A percentile compares a stretch with the other conserved stretches of the same genome.
phyloP scores from a whole-genome alignment of 495 filamentous ascomycete genomes.

The Penicillium bialowiezense region DNA sequence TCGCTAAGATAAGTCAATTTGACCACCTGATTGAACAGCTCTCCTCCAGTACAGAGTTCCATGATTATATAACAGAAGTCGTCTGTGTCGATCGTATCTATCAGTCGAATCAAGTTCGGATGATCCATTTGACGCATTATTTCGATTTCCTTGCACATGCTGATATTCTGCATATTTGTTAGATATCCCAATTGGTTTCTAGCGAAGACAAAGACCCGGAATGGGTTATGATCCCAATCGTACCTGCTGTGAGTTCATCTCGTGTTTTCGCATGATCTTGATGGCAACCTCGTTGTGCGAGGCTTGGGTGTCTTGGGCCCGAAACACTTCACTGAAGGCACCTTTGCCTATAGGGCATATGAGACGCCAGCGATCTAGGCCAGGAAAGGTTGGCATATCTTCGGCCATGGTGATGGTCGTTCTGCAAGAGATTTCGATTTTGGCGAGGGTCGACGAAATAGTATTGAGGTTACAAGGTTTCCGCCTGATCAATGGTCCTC shows the following conservation, averaged over 20 bases:
- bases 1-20: constrained; percentile 91
- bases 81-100: constrained; percentile 78
- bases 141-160: constrained; percentile 88
- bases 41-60: constrained; percentile 82
- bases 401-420: background rate
- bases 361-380: constrained; percentile 77
- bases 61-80: constrained; percentile 90
- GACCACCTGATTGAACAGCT: constrained; percentile 90
- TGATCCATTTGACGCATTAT: constrained; percentile 89
- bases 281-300: constrained; percentile 4
- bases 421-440: background rate
- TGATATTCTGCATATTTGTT: constrained; percentile 61
- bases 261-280: constrained; percentile 13
- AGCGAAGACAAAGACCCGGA: background rate
- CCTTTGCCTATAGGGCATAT: constrained; percentile 96
- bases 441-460: background rate
- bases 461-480: background rate
- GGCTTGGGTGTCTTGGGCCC: constrained; percentile 22
- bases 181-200: background rate
- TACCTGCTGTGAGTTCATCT: constrained; percentile 14
- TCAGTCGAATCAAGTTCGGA: constrained; percentile 77
- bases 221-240: background rate
- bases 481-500: too few species aligned
- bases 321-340: constrained; percentile 96
- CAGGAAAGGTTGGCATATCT: constrained; percentile 10